phyloP scores from a whole-genome alignment of 768 basidiomycete genomes.

The Tulasnella sp. region DNA sequence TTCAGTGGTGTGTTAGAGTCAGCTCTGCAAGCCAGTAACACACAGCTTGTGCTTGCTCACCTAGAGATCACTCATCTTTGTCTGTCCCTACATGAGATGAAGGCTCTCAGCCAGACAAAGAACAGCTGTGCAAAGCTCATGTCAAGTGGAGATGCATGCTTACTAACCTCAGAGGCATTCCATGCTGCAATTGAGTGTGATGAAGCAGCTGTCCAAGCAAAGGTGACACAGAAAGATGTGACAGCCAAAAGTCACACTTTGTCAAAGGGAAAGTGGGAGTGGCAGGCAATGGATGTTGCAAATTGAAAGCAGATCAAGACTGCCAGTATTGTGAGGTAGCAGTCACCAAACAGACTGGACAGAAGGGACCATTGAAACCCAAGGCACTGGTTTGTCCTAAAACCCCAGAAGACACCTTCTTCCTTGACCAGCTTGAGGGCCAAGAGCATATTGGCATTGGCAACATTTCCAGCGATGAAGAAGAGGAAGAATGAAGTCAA shows the following conservation, averaged over 20 bases:
- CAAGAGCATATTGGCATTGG: background rate
- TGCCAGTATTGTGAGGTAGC: background rate
- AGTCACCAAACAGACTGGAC: no score
- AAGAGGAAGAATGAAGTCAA: slow-evolving; percentile 1
- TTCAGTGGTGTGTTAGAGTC: slow-evolving; percentile 1
- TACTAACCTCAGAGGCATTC: slow-evolving; percentile 1
- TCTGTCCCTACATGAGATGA: background rate
- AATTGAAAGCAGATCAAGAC: background rate
- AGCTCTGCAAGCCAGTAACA: background rate
- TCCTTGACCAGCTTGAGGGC: background rate
- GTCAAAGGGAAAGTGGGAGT: background rate
- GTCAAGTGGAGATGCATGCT: background rate
- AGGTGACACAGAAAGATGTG: background rate
- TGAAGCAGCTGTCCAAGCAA: background rate
- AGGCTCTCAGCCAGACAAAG: background rate
- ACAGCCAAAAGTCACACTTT: background rate
- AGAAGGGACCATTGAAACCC: background rate
- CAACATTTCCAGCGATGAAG: background rate
- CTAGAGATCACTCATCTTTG: background rate
- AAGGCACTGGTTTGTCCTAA: background rate
- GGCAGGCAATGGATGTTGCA: background rate
- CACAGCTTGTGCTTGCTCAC: slow-evolving; percentile 3
- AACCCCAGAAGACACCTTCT: background rate
- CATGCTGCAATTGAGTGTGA: background rate
- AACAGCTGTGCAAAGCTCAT: slow-evolving; percentile 3